These are phyloP conservation scores for Ophiostoma sp. DNA, from an alignment of 2,329 filamentous ascomycete species.

Conservation along the genomic window DNA sequence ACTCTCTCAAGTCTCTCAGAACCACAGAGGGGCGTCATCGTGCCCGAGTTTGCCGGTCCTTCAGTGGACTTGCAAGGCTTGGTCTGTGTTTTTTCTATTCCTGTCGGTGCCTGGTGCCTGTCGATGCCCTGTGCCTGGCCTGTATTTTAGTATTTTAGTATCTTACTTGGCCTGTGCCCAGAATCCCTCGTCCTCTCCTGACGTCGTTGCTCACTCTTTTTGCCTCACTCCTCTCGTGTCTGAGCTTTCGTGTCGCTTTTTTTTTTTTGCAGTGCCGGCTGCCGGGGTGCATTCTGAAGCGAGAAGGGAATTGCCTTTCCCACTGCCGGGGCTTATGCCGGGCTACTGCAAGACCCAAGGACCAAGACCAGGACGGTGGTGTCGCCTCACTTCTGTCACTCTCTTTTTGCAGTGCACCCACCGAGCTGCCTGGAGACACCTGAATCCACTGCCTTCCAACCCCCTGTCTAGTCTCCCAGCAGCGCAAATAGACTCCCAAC, in stretches of 20 bases:
- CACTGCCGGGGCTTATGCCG: conserved; percentile 18
- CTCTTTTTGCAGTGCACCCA: no score
- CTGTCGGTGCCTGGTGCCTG: not conserved
- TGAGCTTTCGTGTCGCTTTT: not conserved
- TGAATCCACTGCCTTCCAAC: not conserved
- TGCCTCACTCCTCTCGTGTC: not conserved
- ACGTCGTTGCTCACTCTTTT: not conserved
- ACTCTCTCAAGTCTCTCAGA: not conserved
- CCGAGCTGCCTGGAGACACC: not conserved
- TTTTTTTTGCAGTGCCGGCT: conserved; percentile 7
- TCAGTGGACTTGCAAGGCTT: not conserved
- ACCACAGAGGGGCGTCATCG: not conserved
- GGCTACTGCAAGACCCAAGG: not conserved
- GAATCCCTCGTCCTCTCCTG: not conserved
- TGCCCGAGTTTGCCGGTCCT: not conserved
- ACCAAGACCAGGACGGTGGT: not conserved
- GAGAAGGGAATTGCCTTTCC: not conserved
- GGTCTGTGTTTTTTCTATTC: not conserved
- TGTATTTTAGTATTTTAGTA: not conserved
- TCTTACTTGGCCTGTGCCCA: not conserved
- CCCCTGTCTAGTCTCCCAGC: conserved; percentile 8
- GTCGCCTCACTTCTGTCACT: not conserved
- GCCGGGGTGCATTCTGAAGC: not conserved
- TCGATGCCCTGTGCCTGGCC: not conserved
- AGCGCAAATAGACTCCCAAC: conserved; percentile 18